These are phyloP conservation scores for Gaultheria prostrata DNA, from an alignment of 148 eudicot genomes.

Conservation along the genomic window DNA sequence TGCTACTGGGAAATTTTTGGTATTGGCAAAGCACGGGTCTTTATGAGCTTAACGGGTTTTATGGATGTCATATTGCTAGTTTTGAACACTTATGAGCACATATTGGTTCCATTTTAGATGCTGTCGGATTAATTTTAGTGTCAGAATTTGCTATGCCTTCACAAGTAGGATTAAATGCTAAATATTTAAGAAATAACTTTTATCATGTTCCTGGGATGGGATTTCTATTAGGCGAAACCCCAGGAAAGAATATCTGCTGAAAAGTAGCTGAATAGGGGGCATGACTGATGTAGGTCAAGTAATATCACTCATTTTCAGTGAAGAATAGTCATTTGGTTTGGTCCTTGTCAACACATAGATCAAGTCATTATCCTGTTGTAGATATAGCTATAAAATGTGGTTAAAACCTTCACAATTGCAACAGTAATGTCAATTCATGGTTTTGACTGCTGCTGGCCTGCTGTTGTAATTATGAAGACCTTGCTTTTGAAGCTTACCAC, in stretches of 20 bases:
- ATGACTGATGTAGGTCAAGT: background rate
- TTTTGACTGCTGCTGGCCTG: background rate
- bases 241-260: background rate
- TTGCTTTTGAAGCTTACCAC: conserved; percentile 7
- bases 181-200: background rate
- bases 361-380: background rate
- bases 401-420: background rate
- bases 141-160: background rate
- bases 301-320: background rate
- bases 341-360: background rate
- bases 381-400: background rate
- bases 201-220: background rate
- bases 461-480: background rate
- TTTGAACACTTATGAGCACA: background rate
- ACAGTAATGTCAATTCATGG: background rate
- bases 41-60: background rate
- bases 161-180: background rate
- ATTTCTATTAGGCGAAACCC: background rate
- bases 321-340: background rate
- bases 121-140: background rate
- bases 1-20: background rate
- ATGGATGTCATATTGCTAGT: background rate
- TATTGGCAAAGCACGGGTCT: background rate
- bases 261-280: background rate
- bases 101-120: background rate